Percentiles rank a stretch among this genome's conserved stretches.
These are phyloP conservation scores for Shiraia bambusicola DNA, from an alignment of 2,329 filamentous ascomycete genomes.

Conservation along the genomic window DNA sequence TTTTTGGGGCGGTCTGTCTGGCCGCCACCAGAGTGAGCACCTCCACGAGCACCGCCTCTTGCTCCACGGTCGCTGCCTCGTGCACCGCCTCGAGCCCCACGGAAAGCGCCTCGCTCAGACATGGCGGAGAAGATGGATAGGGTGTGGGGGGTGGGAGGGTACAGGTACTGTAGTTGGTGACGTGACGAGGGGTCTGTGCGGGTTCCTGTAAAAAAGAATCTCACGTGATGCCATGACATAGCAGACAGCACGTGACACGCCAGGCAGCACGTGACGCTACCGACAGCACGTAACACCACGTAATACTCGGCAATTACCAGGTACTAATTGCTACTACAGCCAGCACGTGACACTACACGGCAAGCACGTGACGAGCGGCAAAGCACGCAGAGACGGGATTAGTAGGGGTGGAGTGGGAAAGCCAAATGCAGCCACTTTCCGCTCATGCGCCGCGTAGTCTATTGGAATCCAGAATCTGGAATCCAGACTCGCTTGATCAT, in stretches of 20 bases:
- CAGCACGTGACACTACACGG: slow-evolving; percentile 15
- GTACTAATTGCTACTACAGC: too few relatives aligned
- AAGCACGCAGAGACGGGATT: slow-evolving; percentile 2
- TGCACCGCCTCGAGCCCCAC: slow-evolving; percentile 44
- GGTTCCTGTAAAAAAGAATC: neutral
- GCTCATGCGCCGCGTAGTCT: neutral
- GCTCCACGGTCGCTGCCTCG: slow-evolving; percentile 43
- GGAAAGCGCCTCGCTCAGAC: slow-evolving; percentile 59
- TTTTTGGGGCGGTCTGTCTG: slow-evolving; percentile 79
- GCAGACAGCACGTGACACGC: slow-evolving; percentile 13
- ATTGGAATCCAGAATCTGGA: slow-evolving; percentile 5
- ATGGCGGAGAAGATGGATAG: slow-evolving; percentile 36
- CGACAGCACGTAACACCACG: too few relatives aligned
- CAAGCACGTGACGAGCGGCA: too few relatives aligned
- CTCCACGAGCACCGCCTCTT: slow-evolving; percentile 46
- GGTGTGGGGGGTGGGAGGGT: slow-evolving; percentile 9
- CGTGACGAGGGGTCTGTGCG: slow-evolving; percentile 20
- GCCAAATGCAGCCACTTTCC: neutral
- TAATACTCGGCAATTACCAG: too few relatives aligned
- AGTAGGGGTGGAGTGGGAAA: slow-evolving; percentile 4
- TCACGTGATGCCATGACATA: too few relatives aligned
- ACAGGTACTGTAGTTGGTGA: slow-evolving; percentile 14
- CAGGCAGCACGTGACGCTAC: too few relatives aligned
- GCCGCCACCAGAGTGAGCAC: slow-evolving; percentile 35
- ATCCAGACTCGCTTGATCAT: slow-evolving; percentile 11